Conservation (phyloP, 345 rosid genomes). For the Hypericum perforatum region DNA sequence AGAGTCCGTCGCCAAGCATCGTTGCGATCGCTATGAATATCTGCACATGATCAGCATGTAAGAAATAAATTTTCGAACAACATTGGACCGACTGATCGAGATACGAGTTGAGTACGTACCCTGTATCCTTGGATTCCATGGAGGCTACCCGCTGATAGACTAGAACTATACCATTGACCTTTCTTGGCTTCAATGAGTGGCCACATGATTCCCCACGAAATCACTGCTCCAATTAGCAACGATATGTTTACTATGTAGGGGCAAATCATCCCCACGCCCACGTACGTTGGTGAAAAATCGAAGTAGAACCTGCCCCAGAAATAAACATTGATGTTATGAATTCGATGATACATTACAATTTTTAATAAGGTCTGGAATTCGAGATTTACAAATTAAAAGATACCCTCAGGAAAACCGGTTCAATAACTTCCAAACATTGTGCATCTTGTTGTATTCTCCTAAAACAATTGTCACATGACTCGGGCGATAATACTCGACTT, state of each 20-base stretch:
- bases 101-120: conserved; percentile 22
- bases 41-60: conserved; percentile 11
- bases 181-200: conserved; percentile 52
- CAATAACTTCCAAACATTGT: too few species aligned
- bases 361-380: neutral
- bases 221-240: conserved; percentile 59
- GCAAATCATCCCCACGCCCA: conserved; percentile 92
- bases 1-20: conserved; percentile 87
- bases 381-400: too few species aligned
- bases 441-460: too few species aligned
- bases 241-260: conserved; percentile 80
- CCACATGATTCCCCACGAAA: conserved; percentile 93
- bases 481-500: too few species aligned
- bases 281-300: conserved; percentile 81
- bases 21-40: conserved; percentile 75
- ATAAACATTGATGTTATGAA: neutral
- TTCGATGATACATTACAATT: neutral
- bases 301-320: conserved; percentile 55
- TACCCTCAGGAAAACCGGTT: too few species aligned
- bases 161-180: conserved; percentile 64
- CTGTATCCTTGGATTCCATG: conserved; percentile 76
- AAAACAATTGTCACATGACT: too few species aligned
- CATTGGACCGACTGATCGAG: too few species aligned
- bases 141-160: conserved; percentile 38
- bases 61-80: neutral